Evolutionary conservation across 116 monocot species (phyloP), one percentile per base, ranked within the genome.

Genomic region (Posidonia oceanica): DNA sequence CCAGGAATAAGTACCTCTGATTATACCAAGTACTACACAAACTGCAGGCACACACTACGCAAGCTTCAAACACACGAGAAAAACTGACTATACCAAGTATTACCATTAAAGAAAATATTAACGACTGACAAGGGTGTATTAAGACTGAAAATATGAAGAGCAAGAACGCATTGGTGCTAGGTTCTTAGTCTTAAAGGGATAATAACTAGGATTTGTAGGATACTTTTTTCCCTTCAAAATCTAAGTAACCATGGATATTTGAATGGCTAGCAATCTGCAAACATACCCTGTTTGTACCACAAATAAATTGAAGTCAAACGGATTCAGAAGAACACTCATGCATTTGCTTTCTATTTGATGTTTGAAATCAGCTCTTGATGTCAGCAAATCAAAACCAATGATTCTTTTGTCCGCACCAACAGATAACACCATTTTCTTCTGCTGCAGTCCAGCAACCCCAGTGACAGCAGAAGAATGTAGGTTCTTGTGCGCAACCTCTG

Each of bases 281-380:
- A 75, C 86, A 78, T 85, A 91, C 88, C 87, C 92, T 51, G 87
- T 76, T 74, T 92, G 97, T 22, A 97, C 92, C 92, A 97, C 82
- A 73, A 86, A 89, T 16, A 97, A 76, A 75, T 97, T 89, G 74
- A 85, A 87, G 64, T 97, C 92, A 14, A 75, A 74, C 53, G 89
- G 92, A 61, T 92, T 97, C 44, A 84, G 83, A 5, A 91, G 75
- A 51, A 97, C 82, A 40, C 92, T 92, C 87, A 92, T 83, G 83
- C 92, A 97, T 78, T 89, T 92, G 80, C 78, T 75, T 58, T 92
- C 89, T 39, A 89, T 75, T 71, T 85, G 87, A 73, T 92, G 78
- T 54, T 86, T 92, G 66, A 84, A 89, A 52, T 82, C 85, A 70
- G 75, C 64, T 76, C 79, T 88, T 72, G 71, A 80, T 39, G 79